phyloP scores from a whole-genome alignment of 163 green algal species.

The Smithsoniella earleae region DNA sequence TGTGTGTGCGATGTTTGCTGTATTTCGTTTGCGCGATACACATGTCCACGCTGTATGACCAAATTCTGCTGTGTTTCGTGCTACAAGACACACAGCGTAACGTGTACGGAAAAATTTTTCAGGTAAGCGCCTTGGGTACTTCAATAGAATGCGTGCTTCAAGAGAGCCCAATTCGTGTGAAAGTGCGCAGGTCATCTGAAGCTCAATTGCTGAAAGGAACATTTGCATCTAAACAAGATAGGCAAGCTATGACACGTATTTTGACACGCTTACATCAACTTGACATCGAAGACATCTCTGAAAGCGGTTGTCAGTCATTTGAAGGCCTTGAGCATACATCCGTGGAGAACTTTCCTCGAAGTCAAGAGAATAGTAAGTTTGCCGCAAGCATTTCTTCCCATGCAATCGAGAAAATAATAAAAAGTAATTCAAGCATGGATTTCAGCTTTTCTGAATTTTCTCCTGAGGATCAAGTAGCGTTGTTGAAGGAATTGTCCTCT shows the following conservation, averaged over 20 bases:
- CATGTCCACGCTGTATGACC: constrained; percentile 4
- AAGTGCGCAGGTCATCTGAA: no score
- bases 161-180: neutral
- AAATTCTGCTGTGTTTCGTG: neutral
- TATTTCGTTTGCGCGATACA: constrained; percentile 5
- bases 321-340: neutral
- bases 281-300: neutral
- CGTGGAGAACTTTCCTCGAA: neutral
- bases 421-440: neutral
- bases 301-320: neutral
- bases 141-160: neutral
- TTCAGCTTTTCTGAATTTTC: neutral
- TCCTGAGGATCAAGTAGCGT: neutral
- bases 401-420: neutral
- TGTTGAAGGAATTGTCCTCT: neutral
- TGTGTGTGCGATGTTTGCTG: constrained; percentile 9
- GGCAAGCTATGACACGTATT: constrained; percentile 12
- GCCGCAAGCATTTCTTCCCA: no score
- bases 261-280: neutral
- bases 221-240: neutral
- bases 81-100: neutral
- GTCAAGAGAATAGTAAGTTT: neutral
- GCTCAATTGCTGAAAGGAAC: neutral
- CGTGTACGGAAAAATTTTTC: constrained; percentile 13
- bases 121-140: neutral